Percentiles rank a stretch among this genome's conserved stretches.
Evolutionary conservation across 352 stramenopile genomes (phyloP).

Genomic region (Globisporangium lucens): DNA sequence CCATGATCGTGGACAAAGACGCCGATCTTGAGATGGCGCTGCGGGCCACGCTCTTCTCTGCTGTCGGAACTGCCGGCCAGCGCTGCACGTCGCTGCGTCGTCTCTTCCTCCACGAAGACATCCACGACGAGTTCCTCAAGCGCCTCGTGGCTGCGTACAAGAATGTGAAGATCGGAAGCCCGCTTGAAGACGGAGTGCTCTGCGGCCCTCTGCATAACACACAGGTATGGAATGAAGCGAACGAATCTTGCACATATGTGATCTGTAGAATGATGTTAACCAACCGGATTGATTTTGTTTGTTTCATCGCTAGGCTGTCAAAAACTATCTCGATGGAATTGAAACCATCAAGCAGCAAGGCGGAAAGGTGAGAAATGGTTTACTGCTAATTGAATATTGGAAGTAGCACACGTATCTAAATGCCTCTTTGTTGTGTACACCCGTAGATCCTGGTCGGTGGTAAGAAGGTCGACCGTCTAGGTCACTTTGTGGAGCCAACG

Average conservation of each 20-base stretch:
- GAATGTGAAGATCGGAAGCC: constrained; percentile 87
- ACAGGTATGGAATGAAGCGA: constrained; percentile 25
- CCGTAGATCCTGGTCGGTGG: constrained; percentile 81
- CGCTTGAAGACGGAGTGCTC: constrained; percentile 79
- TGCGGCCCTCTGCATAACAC: constrained; percentile 75
- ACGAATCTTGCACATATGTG: background rate
- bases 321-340: constrained; percentile 86
- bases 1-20: constrained; percentile 92
- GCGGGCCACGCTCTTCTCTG: constrained; percentile 87
- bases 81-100: constrained; percentile 91
- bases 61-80: constrained; percentile 90
- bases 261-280: background rate
- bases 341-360: constrained; percentile 83
- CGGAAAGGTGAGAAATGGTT: constrained; percentile 55
- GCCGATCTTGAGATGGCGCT: constrained; percentile 90
- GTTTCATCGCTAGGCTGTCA: constrained; percentile 49
- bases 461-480: constrained; percentile 71
- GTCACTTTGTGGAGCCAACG: constrained; percentile 92
- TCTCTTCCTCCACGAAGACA: constrained; percentile 88
- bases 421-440: constrained; percentile 10
- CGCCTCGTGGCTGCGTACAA: constrained; percentile 85
- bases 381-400: background rate
- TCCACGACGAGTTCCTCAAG: constrained; percentile 88
- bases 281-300: background rate
- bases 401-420: background rate